Base-by-base conservation (phyloP, 108 stramenopile genomes). In the Chaetoceros muelleri region DNA sequence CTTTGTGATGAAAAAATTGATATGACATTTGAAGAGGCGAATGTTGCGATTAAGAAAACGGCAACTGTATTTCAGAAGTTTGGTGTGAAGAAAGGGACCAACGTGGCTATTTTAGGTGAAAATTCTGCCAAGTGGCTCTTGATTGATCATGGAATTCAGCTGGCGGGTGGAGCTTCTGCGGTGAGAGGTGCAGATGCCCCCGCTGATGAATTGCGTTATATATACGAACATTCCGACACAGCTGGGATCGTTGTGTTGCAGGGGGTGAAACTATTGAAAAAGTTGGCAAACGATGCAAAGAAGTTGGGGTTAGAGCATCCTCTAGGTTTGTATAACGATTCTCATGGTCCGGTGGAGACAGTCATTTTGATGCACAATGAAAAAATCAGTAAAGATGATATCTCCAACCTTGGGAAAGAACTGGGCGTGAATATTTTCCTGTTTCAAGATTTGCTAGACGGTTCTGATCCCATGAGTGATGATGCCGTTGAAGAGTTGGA, bases 211-310 rank as follows among this genome's bases (percentile, higher is more conserved):
- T 63, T 93, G 69, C 72, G 83, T 48, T 93, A 93, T 48, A 86
- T 93, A 50, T 93, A 93, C 57, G 87, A 93, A 62, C 91, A 93
- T 66, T 85, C 81, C n/a, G 91, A 93, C 50, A 75, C 77, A 52
- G 77, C 79, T 24, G 77, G 73, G 0, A 67, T 89, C 24, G 87
- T 60, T 3, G 85, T 89, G n/a, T 60, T 93, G 65, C 87, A 93
- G 51, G 87, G 80, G 60, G 79, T 80, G 3, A 59, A 63, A 24
- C 49, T 93, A 44, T 57, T 93, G 58, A 56, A 80, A 34, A 76
- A 70, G 46, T 54, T 93, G 49, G 58, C 68, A 22, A 71, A 75
- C 23, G 76, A 82, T 76, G 80, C 86, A 30, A 65, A 80, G 44
- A 51, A 55, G 3, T 71, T 71, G 55, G 73, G 70, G 5, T n/a